These are phyloP conservation scores for Aphanomyces euteiches DNA, from an alignment of 352 stramenopile genomes.

Conservation along the genomic window DNA sequence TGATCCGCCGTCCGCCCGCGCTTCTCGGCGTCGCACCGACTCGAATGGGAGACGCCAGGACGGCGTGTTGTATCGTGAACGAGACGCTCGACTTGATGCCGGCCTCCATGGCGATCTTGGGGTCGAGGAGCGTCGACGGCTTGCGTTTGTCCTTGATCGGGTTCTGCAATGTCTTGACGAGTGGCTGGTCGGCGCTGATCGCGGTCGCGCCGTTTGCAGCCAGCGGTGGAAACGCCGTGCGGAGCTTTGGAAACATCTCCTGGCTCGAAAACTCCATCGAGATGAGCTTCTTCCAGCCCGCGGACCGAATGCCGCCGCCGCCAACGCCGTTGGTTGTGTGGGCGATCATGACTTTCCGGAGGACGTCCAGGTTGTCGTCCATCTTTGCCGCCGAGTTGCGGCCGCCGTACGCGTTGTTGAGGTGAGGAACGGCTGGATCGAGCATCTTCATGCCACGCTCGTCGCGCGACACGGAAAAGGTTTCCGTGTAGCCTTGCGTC, in stretches of 20 bases:
- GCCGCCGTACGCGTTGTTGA: slow-evolving; percentile 15
- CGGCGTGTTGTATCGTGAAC: slow-evolving; percentile 12
- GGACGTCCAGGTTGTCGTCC: slow-evolving; percentile 45
- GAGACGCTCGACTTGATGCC: not conserved
- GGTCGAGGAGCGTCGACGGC: not conserved
- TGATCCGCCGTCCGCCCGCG: not conserved
- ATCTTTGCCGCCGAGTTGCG: slow-evolving; percentile 50
- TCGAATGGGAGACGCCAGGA: slow-evolving; percentile 7
- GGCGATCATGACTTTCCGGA: slow-evolving; percentile 59
- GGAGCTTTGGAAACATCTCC: slow-evolving; percentile 48
- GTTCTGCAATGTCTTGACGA: not conserved
- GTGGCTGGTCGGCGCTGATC: not conserved
- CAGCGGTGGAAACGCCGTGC: slow-evolving; percentile 34
- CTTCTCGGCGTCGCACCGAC: not conserved
- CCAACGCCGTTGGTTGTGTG: slow-evolving; percentile 34
- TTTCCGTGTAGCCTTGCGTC: slow-evolving; percentile 40
- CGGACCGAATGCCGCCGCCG: slow-evolving; percentile 29
- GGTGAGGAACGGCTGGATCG: not conserved
- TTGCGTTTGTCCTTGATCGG: not conserved
- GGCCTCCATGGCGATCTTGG: not conserved
- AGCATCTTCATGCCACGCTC: not conserved
- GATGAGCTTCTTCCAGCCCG: slow-evolving; percentile 15
- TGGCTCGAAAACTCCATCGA: slow-evolving; percentile 40
- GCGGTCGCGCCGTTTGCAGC: not conserved
- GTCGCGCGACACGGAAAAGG: slow-evolving; percentile 34